Conservation (phyloP, 1,139 yeast genomes). For the Pichia inconspicua region DNA sequence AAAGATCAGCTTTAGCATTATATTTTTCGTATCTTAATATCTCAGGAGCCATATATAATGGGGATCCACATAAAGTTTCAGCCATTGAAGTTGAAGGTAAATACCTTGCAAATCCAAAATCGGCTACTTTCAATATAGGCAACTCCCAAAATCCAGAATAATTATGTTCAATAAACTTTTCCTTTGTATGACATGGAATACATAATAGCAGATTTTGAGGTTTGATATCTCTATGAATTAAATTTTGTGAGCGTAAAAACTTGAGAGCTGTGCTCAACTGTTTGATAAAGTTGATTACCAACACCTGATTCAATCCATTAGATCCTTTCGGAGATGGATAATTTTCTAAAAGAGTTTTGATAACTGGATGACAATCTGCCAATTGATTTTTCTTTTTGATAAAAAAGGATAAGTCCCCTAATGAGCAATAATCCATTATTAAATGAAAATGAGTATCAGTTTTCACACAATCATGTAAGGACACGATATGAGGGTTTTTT, state of each 20-base stretch:
- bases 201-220: conserved; percentile 87
- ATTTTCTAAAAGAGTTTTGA: conserved; percentile 65
- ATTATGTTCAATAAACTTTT: conserved; percentile 47
- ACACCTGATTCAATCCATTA: conserved; percentile 70
- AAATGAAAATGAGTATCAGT: conserved; percentile 76
- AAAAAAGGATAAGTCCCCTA: conserved; percentile 87
- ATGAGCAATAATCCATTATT: conserved; percentile 94
- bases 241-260: conserved; percentile 71
- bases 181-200: conserved; percentile 59
- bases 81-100: conserved; percentile 90
- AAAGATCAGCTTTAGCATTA: conserved; percentile 92
- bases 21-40: conserved; percentile 89
- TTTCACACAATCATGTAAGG: conserved; percentile 72
- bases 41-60: conserved; percentile 97
- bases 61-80: conserved; percentile 95
- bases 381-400: conserved; percentile 71
- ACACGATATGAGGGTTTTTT: conserved; percentile 90
- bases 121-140: conserved; percentile 89
- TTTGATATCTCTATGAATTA: conserved; percentile 86
- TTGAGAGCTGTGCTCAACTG: conserved; percentile 80
- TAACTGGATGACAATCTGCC: conserved; percentile 67
- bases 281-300: conserved; percentile 77
- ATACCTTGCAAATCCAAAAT: conserved; percentile 94
- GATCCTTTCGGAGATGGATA: conserved; percentile 75
- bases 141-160: conserved; percentile 80